Base-by-base conservation (phyloP, 2,329 filamentous ascomycete genomes). In the Hymenoscyphus linearis region DNA sequence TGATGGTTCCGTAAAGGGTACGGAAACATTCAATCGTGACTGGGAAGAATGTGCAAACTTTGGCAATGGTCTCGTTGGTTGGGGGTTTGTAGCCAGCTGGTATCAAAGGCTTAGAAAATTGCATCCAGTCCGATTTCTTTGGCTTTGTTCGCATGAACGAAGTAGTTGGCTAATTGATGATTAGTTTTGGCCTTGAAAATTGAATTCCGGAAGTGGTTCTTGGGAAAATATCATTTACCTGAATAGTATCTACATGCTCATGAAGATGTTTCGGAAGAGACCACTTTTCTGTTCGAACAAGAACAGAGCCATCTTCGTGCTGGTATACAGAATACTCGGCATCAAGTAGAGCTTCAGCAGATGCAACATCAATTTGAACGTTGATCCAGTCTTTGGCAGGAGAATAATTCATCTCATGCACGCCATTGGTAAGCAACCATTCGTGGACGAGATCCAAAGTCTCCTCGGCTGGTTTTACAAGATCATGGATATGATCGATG, bases 21-120 rank as follows among this genome's bases (percentile, higher is more conserved):
- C 26, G 50, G n/a, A 53, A 53, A 31, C 50, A 53, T 53, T 53
- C 18, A 53, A 53, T 53, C n/a, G 66, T 67, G 2, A 67, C 66
- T 26, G 63, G 60, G 36, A 57, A 58, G 18, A 66, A 35, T 34
- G 97, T 70, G 92, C 93, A 77, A 92, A 98, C 76, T 60, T 62
- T 59, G 12, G 61, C 47, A 26, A 67, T 60, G n/a, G 64, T 70
- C 9, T 68, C 56, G 59, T 72, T 69, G 16, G 62, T 72, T 60
- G 67, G 68, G 66, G 58, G 69, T 59, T 60, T 67, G 47, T 71
- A 75, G 62, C 60, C 67, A 64, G 67, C 58, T 65, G 74, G 61
- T 59, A 68, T 40, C 26, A 69, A 72, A 7, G 72, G 73, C 4
- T 57, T 14, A 10, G 70, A 67, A 34, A 63, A 60, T 40, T 60